Conservation (phyloP, 139 green algal genomes). For the Edaphochlamys debaryana region DNA sequence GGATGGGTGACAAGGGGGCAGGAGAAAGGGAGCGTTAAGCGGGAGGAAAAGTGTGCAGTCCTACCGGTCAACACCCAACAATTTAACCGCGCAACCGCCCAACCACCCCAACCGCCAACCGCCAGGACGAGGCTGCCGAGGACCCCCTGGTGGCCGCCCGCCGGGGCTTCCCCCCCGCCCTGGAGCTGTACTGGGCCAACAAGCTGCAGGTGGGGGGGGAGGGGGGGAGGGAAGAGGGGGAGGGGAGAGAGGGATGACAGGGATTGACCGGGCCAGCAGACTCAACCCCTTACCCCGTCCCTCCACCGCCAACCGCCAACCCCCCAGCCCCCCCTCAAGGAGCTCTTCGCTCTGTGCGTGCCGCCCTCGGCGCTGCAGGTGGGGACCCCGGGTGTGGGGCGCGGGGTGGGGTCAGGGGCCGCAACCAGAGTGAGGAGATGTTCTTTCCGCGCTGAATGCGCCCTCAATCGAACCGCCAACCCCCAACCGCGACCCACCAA, state of each 20-base stretch:
- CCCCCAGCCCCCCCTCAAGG: constrained; percentile 55
- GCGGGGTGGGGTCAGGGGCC: not conserved
- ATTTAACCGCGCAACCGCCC: too few relatives aligned
- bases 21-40: not conserved
- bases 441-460: not conserved
- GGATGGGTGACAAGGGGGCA: not conserved
- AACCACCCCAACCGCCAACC: too few relatives aligned
- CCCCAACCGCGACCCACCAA: too few relatives aligned
- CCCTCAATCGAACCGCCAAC: too few relatives aligned
- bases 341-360: constrained; percentile 64
- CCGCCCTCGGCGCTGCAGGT: constrained; percentile 32
- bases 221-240: constrained; percentile 31
- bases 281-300: not conserved
- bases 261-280: too few relatives aligned
- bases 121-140: constrained; percentile 79
- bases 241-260: not conserved
- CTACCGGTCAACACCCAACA: too few relatives aligned
- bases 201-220: constrained; percentile 61
- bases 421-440: not conserved
- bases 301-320: not conserved
- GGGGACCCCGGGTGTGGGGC: not conserved
- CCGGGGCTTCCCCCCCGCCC: constrained; percentile 48
- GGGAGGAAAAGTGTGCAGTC: not conserved
- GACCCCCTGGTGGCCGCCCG: constrained; percentile 71
- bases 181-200: constrained; percentile 80